Base-by-base conservation (phyloP, 306 rosid species). In the Purshia tridentata region DNA sequence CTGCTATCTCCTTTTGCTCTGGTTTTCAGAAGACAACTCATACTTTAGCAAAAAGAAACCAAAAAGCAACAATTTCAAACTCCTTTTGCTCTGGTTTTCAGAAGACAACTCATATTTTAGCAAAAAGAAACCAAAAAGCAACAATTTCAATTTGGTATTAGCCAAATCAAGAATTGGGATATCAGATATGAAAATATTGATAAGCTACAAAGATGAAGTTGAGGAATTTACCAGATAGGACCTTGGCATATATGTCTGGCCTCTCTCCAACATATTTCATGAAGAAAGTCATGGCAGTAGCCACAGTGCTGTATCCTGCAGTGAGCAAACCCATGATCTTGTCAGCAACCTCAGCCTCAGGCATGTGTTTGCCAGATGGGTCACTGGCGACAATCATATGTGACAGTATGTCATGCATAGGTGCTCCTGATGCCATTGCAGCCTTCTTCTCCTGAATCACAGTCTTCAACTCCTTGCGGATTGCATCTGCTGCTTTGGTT, bases 341-440 rank as follows among this genome's bases (percentile, higher is more conserved):
- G 19, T 72, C 77, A 1, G 83, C 83, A 16, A 89, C 52, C 78
- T 83, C 88, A 22, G 89, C 55, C 75, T 79, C 86, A 15, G 87
- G 83, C 84, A 89, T 86, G 74, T 83, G 85, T 59, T 84, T 87
- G 46, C 92, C 92, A 9, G 74, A 56, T 5, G 77, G 71, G 61
- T 81, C 87, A 20, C 76, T 70, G 2, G 90, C 92, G 45, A 79
- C 85, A 53, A 87, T 84, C 78, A 85, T 78, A 9, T 83, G 87
- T 54, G 87, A 75, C 76, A 89, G 20, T 37, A 87, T 37, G 20
- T 82, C 92, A 64, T 85, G 84, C 85, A 80, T 72, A 5, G 81
- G 76, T 13, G 75, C 44, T 11, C 88, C 90, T 3, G 75, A 56
- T 5, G 86, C 83, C 68, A 87, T 72, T 47, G 68, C 90, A 50